phyloP scores from a whole-genome alignment of 2,329 filamentous ascomycete genomes.

The Penicillium sp. region DNA sequence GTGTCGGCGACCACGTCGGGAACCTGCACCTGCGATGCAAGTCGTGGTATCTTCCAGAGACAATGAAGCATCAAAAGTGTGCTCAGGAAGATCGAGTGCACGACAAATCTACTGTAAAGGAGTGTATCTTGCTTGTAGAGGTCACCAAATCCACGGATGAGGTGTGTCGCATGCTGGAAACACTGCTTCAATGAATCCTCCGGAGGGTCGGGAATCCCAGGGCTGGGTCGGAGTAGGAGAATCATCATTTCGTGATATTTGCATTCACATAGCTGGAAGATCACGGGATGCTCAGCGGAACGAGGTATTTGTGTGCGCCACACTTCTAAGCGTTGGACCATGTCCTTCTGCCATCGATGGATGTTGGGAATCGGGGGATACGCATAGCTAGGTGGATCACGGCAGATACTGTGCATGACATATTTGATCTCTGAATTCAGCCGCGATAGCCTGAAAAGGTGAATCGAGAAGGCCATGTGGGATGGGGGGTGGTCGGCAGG shows the following conservation, averaged over 20 bases:
- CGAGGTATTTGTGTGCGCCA: slow-evolving; percentile 39
- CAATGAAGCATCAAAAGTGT: slow-evolving; percentile 49
- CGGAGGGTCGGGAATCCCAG: slow-evolving; percentile 46
- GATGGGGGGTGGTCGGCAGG: slow-evolving; percentile 9
- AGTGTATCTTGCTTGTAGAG: slow-evolving; percentile 44
- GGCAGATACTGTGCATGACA: slow-evolving; percentile 49
- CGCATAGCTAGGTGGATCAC: slow-evolving; percentile 44
- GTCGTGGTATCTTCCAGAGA: slow-evolving; percentile 42
- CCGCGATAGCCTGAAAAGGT: slow-evolving; percentile 40
- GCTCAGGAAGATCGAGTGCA: slow-evolving; percentile 46
- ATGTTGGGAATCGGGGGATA: slow-evolving; percentile 45
- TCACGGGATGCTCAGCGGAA: slow-evolving; percentile 4
- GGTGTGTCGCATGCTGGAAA: slow-evolving; percentile 39
- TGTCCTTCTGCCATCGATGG: slow-evolving; percentile 42
- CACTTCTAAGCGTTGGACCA: slow-evolving; percentile 36
- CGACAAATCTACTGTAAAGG: slow-evolving; percentile 45
- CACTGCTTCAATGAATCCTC: slow-evolving; percentile 39
- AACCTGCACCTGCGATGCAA: slow-evolving; percentile 35
- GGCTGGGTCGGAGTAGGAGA: slow-evolving; percentile 48
- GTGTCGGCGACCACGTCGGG: slow-evolving; percentile 41
- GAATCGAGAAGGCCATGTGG: slow-evolving; percentile 42
- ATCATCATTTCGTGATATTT: slow-evolving; percentile 47
- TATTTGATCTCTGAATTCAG: slow-evolving; percentile 56
- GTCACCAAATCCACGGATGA: slow-evolving; percentile 38
- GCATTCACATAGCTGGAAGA: slow-evolving; percentile 36